Base-by-base conservation (phyloP, 192 early-diverging fungal genomes). In the Coemansia sp. region DNA sequence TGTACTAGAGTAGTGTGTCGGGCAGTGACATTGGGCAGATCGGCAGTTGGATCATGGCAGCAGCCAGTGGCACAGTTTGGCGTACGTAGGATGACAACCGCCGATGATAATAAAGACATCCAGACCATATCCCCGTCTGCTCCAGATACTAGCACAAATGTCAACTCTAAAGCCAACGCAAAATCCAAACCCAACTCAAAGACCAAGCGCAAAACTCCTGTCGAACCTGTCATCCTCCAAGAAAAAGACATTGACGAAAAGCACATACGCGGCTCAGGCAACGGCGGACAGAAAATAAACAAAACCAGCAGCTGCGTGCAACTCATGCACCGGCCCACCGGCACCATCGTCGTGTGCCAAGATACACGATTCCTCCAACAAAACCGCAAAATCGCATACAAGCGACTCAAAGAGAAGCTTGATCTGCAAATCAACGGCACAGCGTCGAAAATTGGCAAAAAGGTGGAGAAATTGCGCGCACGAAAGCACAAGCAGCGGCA, bases 211-310 rank as follows among this genome's bases (percentile, higher is more conserved):
- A n/a, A 49, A 49, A 38, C 37, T 10, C n/a, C 24, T 1, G 37
- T 23, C 2, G 35, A 66, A n/a, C 25, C 62, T 19, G 83, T 91
- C 43, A 64, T 85, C 15, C 71, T 91, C 6, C 69, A 84, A 45
- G 88, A 89, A 17, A 73, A 84, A 2, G 89, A 92, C 39, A 77
- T 92, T n/a, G 82, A 86, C 29, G 91, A 92, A 60, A 86, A 83
- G 9, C 89, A 90, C 69, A 84, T 91, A 41, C 88, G 87, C 14
- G 91, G 91, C 5, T 87, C 88, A 50, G 91, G 91, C 19, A 88
- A 88, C 54, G 91, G 91, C 32, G 91, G 91, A 0, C 91, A 92
- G 65, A 90, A 89, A 65, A 84, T 92, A 43, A 92, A 92, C 76
- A 92, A 90, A 59, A 87, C 88, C 5, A 87, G 84, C 53, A 89